These are phyloP conservation scores for Extremus antarcticus DNA, from an alignment of 495 filamentous ascomycete species.

Conservation along the genomic window DNA sequence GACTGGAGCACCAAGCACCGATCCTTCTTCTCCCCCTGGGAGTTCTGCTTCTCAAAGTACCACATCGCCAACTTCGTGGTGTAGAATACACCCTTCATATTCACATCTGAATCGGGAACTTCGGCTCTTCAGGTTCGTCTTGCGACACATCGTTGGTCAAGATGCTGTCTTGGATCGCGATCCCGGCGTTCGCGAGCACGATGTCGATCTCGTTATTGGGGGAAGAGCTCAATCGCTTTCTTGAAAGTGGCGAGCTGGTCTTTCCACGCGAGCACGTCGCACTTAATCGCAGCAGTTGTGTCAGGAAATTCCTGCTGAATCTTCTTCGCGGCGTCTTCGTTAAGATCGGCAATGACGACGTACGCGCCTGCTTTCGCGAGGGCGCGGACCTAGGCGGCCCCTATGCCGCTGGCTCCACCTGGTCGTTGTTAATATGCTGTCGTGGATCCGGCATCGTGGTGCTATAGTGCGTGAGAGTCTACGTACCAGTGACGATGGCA, in stretches of 20 bases:
- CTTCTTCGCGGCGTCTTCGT: conserved; percentile 20
- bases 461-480: too few relatives aligned
- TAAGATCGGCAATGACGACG: conserved; percentile 28
- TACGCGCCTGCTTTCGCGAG: conserved; percentile 26
- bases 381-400: conserved; percentile 26
- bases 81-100: conserved; percentile 52
- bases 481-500: background rate
- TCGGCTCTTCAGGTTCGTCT: conserved; percentile 39
- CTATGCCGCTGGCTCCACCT: conserved; percentile 27
- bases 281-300: conserved; percentile 35
- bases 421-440: background rate
- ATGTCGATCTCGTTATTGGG: conserved; percentile 46
- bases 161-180: conserved; percentile 35
- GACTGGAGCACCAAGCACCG: conserved; percentile 44
- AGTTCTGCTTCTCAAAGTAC: conserved; percentile 38
- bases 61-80: conserved; percentile 51
- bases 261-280: conserved; percentile 48
- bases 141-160: conserved; percentile 29
- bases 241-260: conserved; percentile 51
- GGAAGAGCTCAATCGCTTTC: conserved; percentile 36
- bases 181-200: conserved; percentile 59
- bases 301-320: conserved; percentile 21
- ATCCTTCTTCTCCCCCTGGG: conserved; percentile 27
- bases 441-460: too few relatives aligned
- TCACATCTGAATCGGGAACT: conserved; percentile 45